Evolutionary conservation across 768 basidiomycete species (phyloP).

Genomic region (Russula emetica): DNA sequence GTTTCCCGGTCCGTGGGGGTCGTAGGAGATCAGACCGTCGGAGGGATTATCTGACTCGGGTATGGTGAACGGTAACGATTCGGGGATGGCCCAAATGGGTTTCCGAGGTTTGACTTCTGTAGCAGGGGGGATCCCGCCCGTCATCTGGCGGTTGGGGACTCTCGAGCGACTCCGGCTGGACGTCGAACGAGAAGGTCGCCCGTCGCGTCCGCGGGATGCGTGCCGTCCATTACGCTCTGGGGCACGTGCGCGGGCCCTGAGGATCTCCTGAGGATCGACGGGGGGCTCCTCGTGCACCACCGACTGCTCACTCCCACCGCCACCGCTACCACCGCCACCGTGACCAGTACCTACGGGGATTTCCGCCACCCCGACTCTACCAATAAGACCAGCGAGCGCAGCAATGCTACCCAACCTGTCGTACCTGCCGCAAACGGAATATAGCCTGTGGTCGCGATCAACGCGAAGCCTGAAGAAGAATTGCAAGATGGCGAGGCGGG

Average conservation of each 20-base stretch:
- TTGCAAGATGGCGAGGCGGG: constrained; percentile 70
- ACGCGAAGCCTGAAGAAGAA: constrained; percentile 87
- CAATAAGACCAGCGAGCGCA: constrained; percentile 60
- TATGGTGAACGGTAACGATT: constrained; percentile 53
- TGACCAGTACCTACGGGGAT: constrained; percentile 16
- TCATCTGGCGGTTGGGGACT: constrained; percentile 37
- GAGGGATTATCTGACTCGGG: constrained; percentile 57
- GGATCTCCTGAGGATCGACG: constrained; percentile 18
- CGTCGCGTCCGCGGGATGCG: constrained; percentile 28
- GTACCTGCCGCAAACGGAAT: constrained; percentile 51
- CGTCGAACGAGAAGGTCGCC: constrained; percentile 24
- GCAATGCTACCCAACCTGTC: constrained; percentile 56
- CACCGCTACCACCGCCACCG: background rate
- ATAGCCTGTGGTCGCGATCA: constrained; percentile 85
- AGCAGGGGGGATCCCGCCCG: constrained; percentile 27
- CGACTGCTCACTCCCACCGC: background rate
- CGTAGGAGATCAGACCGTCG: constrained; percentile 64
- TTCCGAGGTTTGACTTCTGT: constrained; percentile 38
- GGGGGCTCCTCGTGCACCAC: constrained; percentile 19
- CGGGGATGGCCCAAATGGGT: constrained; percentile 67
- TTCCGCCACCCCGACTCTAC: constrained; percentile 47
- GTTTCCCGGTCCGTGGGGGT: constrained; percentile 44
- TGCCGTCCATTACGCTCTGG: constrained; percentile 27
- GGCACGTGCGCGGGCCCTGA: constrained; percentile 25
- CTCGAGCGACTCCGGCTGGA: constrained; percentile 42